These are phyloP conservation scores for Rubia balearica DNA, from an alignment of 305 asterid genomes.

Conservation along the genomic window DNA sequence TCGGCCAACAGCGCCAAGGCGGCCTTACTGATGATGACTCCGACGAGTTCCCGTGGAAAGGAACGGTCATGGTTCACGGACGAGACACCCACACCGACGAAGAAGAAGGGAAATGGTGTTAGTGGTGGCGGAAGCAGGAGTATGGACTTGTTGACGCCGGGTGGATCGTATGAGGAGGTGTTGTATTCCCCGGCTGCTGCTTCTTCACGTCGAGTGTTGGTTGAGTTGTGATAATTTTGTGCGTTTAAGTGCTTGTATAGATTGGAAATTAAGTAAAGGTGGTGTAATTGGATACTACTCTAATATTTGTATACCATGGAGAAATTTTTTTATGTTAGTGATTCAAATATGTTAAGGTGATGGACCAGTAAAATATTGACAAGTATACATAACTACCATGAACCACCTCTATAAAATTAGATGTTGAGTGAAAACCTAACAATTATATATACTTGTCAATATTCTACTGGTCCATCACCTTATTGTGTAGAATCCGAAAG, in stretches of 20 bases:
- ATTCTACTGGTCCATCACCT: too few species aligned
- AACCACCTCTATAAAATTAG: too few species aligned
- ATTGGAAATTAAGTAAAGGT: neutral
- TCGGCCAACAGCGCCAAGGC: neutral
- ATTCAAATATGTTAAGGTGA: too few species aligned
- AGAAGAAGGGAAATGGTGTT: neutral
- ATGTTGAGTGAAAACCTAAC: too few species aligned
- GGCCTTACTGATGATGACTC: constrained; percentile 7
- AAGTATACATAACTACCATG: too few species aligned
- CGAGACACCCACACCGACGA: neutral
- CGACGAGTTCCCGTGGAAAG: neutral
- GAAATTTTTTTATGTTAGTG: too few species aligned
- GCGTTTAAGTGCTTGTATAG: neutral
- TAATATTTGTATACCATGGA: too few species aligned
- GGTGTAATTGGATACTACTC: neutral
- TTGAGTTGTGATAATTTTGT: constrained; percentile 8
- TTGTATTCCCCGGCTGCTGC: neutral
- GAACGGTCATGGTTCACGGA: neutral
- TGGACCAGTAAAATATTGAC: too few species aligned
- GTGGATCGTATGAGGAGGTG: neutral
- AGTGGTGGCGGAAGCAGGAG: neutral
- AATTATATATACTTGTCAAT: too few species aligned
- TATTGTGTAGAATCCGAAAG: too few species aligned
- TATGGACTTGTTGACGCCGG: neutral
- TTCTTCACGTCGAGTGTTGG: constrained; percentile 4